Evolutionary conservation across 2,329 filamentous ascomycete species (phyloP).

Genomic region (Paraconiothyrium brasiliense): DNA sequence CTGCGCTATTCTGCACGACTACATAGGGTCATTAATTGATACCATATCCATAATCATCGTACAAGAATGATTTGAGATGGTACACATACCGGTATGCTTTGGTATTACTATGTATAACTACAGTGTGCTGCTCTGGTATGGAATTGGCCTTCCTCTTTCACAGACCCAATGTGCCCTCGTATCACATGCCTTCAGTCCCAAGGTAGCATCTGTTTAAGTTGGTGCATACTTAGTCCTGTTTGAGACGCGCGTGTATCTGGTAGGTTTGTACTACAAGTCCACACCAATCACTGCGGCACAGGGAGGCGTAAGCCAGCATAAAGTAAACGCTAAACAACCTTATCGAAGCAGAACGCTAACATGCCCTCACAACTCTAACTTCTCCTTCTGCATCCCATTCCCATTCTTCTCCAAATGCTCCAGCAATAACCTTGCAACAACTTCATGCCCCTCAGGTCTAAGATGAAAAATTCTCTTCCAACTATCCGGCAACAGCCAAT

Average conservation of each 20-base stretch:
- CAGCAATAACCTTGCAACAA: conserved; percentile 35
- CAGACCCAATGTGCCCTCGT: not conserved
- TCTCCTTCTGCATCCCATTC: not conserved
- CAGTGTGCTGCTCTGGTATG: not conserved
- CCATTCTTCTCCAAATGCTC: conserved; percentile 26
- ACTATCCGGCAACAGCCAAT: conserved; percentile 42
- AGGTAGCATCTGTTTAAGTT: not conserved
- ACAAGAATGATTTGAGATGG: not conserved
- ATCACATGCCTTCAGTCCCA: not conserved
- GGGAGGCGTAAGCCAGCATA: not conserved
- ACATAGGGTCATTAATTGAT: not conserved
- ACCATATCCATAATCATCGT: no score
- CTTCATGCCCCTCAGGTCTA: conserved; percentile 33
- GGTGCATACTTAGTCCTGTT: not conserved
- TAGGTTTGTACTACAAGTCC: not conserved
- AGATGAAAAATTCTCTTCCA: conserved; percentile 45
- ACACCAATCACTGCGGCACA: not conserved
- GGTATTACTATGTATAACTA: no score
- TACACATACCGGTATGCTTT: no score
- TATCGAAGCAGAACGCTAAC: not conserved
- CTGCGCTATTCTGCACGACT: conserved; percentile 7
- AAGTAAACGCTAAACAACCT: not conserved
- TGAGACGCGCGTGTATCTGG: not conserved
- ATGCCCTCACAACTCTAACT: conserved; percentile 19
- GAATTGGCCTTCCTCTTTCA: not conserved